Base-by-base conservation (phyloP, 2,329 filamentous ascomycete genomes). In the Neofusicoccum parvum region DNA sequence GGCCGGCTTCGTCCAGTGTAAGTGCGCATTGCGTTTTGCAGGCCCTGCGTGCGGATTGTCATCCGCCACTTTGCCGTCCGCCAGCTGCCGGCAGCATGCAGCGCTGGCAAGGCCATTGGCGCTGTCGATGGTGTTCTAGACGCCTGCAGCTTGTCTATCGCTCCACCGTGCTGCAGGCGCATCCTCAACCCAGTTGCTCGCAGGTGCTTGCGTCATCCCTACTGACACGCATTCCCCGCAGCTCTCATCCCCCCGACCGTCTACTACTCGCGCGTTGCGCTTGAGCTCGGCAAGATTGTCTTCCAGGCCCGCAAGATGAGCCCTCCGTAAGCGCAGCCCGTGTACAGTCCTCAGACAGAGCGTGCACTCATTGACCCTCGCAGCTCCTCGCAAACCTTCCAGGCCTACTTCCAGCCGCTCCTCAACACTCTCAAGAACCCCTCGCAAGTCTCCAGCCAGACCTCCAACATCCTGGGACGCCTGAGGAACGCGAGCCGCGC, bases 211-310 rank as follows among this genome's bases (percentile, higher is more conserved):
- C 49, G 48, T 64, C 34, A 36, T 27, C 56, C 56, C 75, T 66
- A 74, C 70, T 64, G 3, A 59, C 20, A 17, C 64, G 36, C 39
- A 10, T 39, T 46, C 39, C 56, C 39, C 71, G 66, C 76, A 97
- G 94, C 89, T 80, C 86, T 95, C 83, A 87, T 94, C 72, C 95
- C 95, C 72, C 89, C 89, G 68, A 90, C 93, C 69, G 78, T 96
- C 78, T 97, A 97, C 88, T 99, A 98, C 86, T 89, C 90, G 75
- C 91, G 89, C 79, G 94, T 98, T 76, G 91, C 86, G 73, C 82
- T 94, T 70, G 95, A 99, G 85, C 85, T 98, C 67, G 87, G 86
- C 78, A 96, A 92, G 86, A 86, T 97, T 72, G 88, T 98, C 71
- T 92, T 93, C 84, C 87, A 88, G 74, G 89, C 88, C 79, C 93